Base-by-base conservation (phyloP, 2,329 filamentous ascomycete genomes). In the Arthroderma sp. region DNA sequence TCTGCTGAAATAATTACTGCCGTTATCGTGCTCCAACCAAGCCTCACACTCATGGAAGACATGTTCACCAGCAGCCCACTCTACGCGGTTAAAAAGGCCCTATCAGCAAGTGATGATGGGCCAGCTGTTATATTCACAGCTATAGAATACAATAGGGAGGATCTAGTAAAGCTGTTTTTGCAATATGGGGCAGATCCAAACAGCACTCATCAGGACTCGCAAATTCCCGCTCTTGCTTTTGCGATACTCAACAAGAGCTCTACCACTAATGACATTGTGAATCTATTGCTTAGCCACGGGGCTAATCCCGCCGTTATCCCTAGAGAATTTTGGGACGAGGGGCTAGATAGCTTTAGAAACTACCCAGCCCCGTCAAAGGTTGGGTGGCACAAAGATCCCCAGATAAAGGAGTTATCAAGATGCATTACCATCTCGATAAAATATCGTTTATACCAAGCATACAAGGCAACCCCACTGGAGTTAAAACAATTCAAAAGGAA, bases 181-280 rank as follows among this genome's bases (percentile, higher is more conserved):
- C 40, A 44, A 6, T 37, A 52, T 36, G 50, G 50, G 29, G 48
- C 50, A 7, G 47, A 47, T 39, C 48, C 50, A 4, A 43, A 50
- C 40, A 48, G 46, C 22, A 44, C 22, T 8, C 41, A 43, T 6
- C 32, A 31, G 43, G 38, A 40, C 15, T 38, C 40, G 29, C 38
- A 36, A n/a, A 43, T 49, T 4, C 46, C 50, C 4, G 11, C 49
- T 31, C 38, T 52, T 8, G 44, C 39, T 40, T 46, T 38, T 36
- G 46, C 48, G 11, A 46, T 52, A 41, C 33, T 47, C 2, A 45
- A 48, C 28, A 32, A 29, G 11, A 42, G 36, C 29, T 40, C 49
- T 22, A n/a, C 36, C 28, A 37, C 44, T 34, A 33, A 36, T 15
- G 36, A 37, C 8, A 44, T 42, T n/a, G 29, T 52, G 8, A 42